phyloP scores from a whole-genome alignment of 2,329 filamentous ascomycete species.

The Neonectria ditissima region DNA sequence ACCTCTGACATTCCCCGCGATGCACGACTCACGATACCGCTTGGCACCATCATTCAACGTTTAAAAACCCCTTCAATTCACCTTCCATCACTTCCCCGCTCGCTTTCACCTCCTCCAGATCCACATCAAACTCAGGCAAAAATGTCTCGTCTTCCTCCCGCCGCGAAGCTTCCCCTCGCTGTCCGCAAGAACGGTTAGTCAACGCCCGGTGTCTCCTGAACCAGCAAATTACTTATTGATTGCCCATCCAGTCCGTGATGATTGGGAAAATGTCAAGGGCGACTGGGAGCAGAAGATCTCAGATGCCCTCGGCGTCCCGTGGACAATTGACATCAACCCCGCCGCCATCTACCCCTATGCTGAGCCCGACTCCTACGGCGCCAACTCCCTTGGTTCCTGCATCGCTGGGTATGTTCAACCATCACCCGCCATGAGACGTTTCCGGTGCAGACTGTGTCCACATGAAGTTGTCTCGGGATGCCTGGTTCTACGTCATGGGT shows the following conservation, averaged over 20 bases:
- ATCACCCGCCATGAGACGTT: background rate
- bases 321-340: conserved; percentile 63
- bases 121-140: background rate
- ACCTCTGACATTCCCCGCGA: background rate
- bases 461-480: background rate
- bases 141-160: conserved; percentile 55
- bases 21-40: background rate
- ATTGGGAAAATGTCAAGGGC: conserved; percentile 61
- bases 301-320: conserved; percentile 58
- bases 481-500: background rate
- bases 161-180: conserved; percentile 63
- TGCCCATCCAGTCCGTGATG: conserved; percentile 59
- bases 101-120: background rate
- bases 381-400: conserved; percentile 57
- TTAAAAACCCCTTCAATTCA: too few relatives aligned
- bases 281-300: conserved; percentile 59
- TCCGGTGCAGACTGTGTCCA: background rate
- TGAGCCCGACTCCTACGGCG: conserved; percentile 54
- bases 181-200: conserved; percentile 63
- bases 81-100: background rate
- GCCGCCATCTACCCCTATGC: conserved; percentile 61
- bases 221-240: background rate
- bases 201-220: background rate
- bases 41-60: background rate
- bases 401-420: conserved; percentile 53